Percentiles rank a stretch among this genome's conserved stretches.
These are phyloP conservation scores for Pseudogymnoascus sp. DNA, from an alignment of 2,329 filamentous ascomycete genomes.

Conservation along the genomic window DNA sequence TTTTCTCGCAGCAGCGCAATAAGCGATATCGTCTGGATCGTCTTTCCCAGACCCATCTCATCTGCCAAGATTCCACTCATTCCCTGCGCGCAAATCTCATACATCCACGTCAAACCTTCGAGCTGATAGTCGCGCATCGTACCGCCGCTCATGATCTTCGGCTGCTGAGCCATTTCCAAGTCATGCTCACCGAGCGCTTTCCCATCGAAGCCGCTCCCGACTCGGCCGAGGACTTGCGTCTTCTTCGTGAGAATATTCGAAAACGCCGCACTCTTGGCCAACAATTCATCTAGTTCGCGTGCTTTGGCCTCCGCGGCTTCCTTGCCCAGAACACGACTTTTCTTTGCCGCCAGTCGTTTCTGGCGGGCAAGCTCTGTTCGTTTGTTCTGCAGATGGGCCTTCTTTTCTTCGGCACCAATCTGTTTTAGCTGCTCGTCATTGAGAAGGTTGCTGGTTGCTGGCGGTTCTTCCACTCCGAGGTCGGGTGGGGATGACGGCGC, in stretches of 20 bases:
- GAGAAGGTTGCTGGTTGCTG: neutral
- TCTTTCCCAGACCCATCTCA: constrained; percentile 56
- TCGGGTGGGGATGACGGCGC: constrained; percentile 8
- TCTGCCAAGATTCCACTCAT: constrained; percentile 56
- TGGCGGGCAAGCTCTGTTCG: constrained; percentile 32
- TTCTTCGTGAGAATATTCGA: constrained; percentile 57
- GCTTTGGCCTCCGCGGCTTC: constrained; percentile 52
- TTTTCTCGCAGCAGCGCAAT: constrained; percentile 77
- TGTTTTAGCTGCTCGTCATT: constrained; percentile 21
- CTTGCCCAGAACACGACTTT: constrained; percentile 43
- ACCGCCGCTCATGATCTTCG: constrained; percentile 75
- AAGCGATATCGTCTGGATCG: constrained; percentile 44
- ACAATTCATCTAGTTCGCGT: constrained; percentile 50
- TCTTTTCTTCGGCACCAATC: constrained; percentile 37
- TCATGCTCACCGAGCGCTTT: constrained; percentile 56
- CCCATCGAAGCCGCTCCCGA: constrained; percentile 54
- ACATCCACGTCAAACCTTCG: constrained; percentile 93
- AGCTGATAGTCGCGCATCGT: constrained; percentile 92
- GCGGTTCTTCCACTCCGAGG: neutral
- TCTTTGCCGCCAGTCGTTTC: constrained; percentile 32
- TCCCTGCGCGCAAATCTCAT: constrained; percentile 52
- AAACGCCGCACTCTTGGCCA: constrained; percentile 53
- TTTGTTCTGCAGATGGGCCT: constrained; percentile 41
- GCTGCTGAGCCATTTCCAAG: constrained; percentile 75
- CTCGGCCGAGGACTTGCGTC: constrained; percentile 54